Evolutionary conservation across 805 yeast species (phyloP), one percentile per base, ranked within the genome.

Genomic region (Cyberlindnera bimundalis): DNA sequence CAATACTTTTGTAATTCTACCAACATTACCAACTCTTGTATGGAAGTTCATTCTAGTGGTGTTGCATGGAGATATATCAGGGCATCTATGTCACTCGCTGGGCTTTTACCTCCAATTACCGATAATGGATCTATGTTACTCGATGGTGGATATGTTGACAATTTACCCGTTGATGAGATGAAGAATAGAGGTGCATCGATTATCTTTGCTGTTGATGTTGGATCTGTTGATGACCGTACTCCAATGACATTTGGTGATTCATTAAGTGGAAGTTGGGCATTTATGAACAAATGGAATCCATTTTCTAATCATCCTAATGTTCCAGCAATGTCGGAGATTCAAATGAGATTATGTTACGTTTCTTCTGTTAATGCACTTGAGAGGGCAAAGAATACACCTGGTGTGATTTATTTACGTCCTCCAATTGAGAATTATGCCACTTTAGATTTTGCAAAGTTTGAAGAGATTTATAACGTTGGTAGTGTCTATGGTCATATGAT

Each of bases 21-120:
- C 13, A 91, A 91, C 58, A 87, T 91, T 39, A 93, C 99, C 3
- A 85, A 89, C 50, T 90, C 97, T 0, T 78, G 88, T 17, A 93
- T 91, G 95, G 99, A 93, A 52, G 78, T 91, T 20, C 99, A 91
- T 58, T 78, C 87, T 5, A 74, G 82, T 27, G 99, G 99, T 3
- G 87, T 86, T 56, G 90, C 96, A 11, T 91, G 99, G 99, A 69
- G 97, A 47, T 93, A 84, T 52, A 84, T 91, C 33, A 70, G 99
- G 37, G 99, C 99, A 0, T 87, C 96, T 0, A 91, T 91, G 99
- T 84, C 96, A 0, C 69, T 91, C 36, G 98, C 98, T 1, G 97
- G 98, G 0, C 68, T 93, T 28, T 66, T 91, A 18, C 99, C 99
- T 4, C 91, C 91, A 1, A 68, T 93, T 18, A 82, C 93, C 4